Base-by-base conservation (phyloP, 768 basidiomycete genomes). In the button mushroom (Agaricus bisporus) region DNA sequence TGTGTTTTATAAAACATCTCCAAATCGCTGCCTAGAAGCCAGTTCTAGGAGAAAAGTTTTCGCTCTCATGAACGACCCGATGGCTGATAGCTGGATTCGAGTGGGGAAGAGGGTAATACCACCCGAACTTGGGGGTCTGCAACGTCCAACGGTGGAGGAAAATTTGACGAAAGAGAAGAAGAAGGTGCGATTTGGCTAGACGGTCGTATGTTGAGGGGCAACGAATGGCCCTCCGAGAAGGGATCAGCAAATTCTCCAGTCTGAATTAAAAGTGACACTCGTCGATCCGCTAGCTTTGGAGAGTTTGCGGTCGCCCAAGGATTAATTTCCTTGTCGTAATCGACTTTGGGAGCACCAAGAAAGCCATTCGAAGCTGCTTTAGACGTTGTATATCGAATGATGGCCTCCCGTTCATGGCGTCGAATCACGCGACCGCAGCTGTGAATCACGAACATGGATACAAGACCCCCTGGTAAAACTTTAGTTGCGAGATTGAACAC, bases 351-450 rank as follows among this genome's bases (percentile, higher is more conserved):
- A 17, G 44, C 47, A 6, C 37, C 18, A 8, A 28, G 26, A 11
- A 20, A 25, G 28, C 44, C 45, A 32, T 45, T 44, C 5, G 45
- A 54, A 20, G 47, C 41, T 6, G 72, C 68, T 67, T 74, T 78
- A 2, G 69, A 67, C 3, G 68, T 64, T 2, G 80, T 73, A 52
- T 78, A 72, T 48, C 78, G 78, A 10, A 83, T 61, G 29, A 82
- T 63, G 1, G 74, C 72, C 41, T 85, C 83, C 41, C 73, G 67
- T 62, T 86, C 83, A 58, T 84, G 80, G n/a, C 83, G 73, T 28
- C 71, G 73, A 17, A 83, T 73, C 7, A 83, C 83, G 18, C 80
- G 73, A 41, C 76, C 70, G 58, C 82, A 83, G 63, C 80, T 83
- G 58, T 82, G 79, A 56, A 85, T 77, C 12, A 76, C 73, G 35